Conservation (phyloP, 345 rosid species). For the Leavenworthia alabamica region DNA sequence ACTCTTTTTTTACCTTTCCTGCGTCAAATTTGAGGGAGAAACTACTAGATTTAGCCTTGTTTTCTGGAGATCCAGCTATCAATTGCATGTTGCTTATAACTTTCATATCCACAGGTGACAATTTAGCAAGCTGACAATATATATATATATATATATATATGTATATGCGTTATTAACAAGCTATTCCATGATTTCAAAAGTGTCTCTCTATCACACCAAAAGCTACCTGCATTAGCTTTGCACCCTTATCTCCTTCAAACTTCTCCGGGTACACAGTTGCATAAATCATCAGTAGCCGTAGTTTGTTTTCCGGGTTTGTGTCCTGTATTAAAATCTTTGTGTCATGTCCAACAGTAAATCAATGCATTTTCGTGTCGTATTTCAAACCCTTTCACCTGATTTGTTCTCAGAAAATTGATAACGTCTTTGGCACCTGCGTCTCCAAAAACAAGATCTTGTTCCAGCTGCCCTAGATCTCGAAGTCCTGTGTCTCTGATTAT, state of each 20-base stretch:
- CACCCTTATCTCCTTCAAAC: conserved; percentile 87
- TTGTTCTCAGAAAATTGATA: conserved; percentile 64
- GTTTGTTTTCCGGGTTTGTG: conserved; percentile 63
- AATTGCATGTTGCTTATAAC: conserved; percentile 65
- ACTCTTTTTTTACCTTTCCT: conserved; percentile 48
- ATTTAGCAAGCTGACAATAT: conserved; percentile 62
- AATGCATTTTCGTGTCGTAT: background rate
- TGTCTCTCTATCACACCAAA: background rate
- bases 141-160: background rate
- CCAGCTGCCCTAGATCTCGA: conserved; percentile 86
- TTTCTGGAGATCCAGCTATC: conserved; percentile 57
- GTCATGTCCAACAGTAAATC: background rate
- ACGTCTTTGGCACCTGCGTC: conserved; percentile 93
- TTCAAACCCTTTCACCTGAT: conserved; percentile 41
- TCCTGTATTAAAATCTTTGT: conserved; percentile 41
- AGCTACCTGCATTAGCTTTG: conserved; percentile 87
- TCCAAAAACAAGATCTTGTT: conserved; percentile 98
- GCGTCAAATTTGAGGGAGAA: conserved; percentile 86
- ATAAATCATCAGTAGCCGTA: conserved; percentile 88
- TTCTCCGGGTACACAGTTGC: conserved; percentile 79
- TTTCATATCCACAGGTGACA: conserved; percentile 67
- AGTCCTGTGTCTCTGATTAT: conserved; percentile 62
- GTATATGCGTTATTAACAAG: background rate
- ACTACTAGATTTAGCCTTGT: conserved; percentile 40
- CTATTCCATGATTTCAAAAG: background rate